A percentile compares a stretch with the other conserved stretches of the same genome.
Evolutionary conservation across 148 eudicot species (phyloP).

Genomic region (Fagopyrum homotropicum): DNA sequence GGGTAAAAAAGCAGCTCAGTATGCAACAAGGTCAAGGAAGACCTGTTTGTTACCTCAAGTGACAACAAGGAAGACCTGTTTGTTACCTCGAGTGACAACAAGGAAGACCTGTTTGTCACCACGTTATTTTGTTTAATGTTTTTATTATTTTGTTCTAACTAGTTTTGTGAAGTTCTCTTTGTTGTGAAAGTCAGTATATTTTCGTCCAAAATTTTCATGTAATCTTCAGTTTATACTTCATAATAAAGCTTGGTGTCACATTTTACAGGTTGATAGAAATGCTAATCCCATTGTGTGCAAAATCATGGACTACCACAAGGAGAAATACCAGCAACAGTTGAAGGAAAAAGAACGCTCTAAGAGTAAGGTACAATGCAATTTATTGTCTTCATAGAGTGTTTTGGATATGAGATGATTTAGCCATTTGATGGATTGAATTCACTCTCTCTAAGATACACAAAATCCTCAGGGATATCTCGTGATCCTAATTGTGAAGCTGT

Average conservation of each 20-base stretch:
- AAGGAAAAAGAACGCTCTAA: slow-evolving; percentile 54
- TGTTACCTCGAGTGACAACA: background rate
- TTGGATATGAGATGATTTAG: background rate
- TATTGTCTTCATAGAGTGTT: background rate
- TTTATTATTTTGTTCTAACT: background rate
- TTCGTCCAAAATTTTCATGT: background rate
- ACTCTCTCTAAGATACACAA: background rate
- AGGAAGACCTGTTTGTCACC: background rate
- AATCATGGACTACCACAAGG: slow-evolving; percentile 57
- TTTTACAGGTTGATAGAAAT: slow-evolving; percentile 45
- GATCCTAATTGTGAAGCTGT: background rate
- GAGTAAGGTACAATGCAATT: slow-evolving; percentile 48
- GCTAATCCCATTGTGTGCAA: slow-evolving; percentile 78
- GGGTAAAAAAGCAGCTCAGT: background rate
- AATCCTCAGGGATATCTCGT: background rate
- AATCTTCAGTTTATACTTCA: background rate
- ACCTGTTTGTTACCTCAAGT: background rate
- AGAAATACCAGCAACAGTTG: slow-evolving; percentile 41
- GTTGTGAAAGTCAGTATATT: background rate
- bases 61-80: background rate
- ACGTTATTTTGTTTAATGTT: background rate
- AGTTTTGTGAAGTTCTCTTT: background rate
- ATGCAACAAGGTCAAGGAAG: background rate
- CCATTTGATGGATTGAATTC: slow-evolving; percentile 5
- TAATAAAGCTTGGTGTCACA: background rate